A percentile compares a stretch with the other conserved stretches of the same genome.
These are phyloP conservation scores for Cryphonectria nitschkei DNA, from an alignment of 2,329 filamentous ascomycete genomes.

Conservation along the genomic window DNA sequence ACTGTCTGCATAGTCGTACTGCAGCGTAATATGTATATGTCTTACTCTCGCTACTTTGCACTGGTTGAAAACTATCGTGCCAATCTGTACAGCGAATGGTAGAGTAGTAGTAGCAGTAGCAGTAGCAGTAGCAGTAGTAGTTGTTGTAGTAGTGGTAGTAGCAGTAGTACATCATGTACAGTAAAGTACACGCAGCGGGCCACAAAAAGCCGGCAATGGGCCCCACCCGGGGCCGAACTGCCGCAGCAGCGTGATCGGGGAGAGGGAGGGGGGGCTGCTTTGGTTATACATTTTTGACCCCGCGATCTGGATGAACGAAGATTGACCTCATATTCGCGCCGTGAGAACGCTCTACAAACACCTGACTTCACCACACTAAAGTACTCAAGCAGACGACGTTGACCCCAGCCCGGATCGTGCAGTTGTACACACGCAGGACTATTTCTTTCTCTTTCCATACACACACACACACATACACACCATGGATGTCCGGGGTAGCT, in stretches of 20 bases:
- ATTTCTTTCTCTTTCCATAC: background rate
- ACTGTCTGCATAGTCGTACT: background rate
- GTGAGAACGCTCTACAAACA: background rate
- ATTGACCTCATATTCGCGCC: background rate
- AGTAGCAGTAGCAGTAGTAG: too few species aligned
- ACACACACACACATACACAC: background rate
- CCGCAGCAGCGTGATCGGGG: constrained; percentile 7
- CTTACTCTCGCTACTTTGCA: background rate
- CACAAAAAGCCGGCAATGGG: background rate
- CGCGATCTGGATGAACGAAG: background rate
- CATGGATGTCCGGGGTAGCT: constrained; percentile 62
- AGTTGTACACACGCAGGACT: background rate
- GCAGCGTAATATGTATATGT: background rate
- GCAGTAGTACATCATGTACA: background rate
- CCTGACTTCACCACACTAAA: background rate
- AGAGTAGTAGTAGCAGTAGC: too few species aligned
- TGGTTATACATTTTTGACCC: background rate
- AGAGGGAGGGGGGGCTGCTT: background rate
- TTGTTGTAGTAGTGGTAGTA: too few species aligned
- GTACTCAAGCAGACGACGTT: background rate
- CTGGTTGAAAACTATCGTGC: background rate
- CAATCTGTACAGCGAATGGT: too few species aligned
- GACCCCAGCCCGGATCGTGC: background rate
- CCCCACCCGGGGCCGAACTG: constrained; percentile 7
- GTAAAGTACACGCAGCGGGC: background rate